These are phyloP conservation scores for Colletotrichum zoysiae DNA, from an alignment of 2,329 filamentous ascomycete species.

Conservation along the genomic window DNA sequence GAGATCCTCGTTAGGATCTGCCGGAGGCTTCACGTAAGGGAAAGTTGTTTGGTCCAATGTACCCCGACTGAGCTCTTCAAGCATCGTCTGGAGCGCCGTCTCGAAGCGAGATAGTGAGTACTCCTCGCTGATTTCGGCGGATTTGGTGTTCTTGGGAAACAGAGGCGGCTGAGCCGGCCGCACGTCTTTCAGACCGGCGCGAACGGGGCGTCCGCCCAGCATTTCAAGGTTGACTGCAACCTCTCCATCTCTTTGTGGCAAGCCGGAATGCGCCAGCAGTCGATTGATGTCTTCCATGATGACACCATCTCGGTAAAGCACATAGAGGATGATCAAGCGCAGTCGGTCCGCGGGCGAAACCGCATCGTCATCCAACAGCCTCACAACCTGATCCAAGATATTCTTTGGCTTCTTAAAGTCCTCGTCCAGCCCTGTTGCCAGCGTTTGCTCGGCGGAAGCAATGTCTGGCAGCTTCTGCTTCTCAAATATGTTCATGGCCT, in stretches of 20 bases:
- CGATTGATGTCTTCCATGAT: constrained; percentile 86
- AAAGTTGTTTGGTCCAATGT: constrained; percentile 75
- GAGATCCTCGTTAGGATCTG: constrained; percentile 72
- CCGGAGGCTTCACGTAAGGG: constrained; percentile 79
- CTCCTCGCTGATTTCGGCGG: constrained; percentile 74
- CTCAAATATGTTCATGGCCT: constrained; percentile 95
- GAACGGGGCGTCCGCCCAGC: constrained; percentile 78
- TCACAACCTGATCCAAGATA: constrained; percentile 84
- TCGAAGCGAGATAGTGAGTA: constrained; percentile 90
- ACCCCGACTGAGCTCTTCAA: constrained; percentile 79
- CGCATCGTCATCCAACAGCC: constrained; percentile 87
- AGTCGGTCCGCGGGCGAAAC: constrained; percentile 81
- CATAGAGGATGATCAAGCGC: constrained; percentile 86
- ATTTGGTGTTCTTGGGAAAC: constrained; percentile 76
- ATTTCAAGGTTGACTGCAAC: constrained; percentile 83
- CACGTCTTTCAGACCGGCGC: constrained; percentile 78
- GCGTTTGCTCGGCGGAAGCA: constrained; percentile 87
- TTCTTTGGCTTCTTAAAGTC: constrained; percentile 93
- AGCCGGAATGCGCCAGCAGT: constrained; percentile 83
- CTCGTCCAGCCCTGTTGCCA: constrained; percentile 93
- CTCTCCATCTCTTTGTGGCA: constrained; percentile 80
- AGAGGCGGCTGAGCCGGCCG: constrained; percentile 74
- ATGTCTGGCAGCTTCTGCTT: constrained; percentile 87
- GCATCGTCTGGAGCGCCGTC: constrained; percentile 82
- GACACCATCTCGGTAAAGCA: constrained; percentile 88